Base-by-base conservation (phyloP, 108 stramenopile genomes). In the Fistulifera solaris region DNA sequence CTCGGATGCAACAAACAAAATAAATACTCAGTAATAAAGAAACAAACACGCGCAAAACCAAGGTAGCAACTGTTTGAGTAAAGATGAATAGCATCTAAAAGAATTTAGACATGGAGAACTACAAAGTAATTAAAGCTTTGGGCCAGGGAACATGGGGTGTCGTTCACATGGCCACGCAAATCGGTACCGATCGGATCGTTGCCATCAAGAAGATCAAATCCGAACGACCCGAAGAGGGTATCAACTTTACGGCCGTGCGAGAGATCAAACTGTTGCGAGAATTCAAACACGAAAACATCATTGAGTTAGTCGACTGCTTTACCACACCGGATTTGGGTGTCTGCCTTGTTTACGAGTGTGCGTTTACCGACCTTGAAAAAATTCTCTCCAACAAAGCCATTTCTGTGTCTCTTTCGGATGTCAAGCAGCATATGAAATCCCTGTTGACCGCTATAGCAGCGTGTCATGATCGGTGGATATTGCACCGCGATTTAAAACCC, bases 101-200 rank as follows among this genome's bases (percentile, higher is more conserved):
- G 31, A 35, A 35, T 35, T 35, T 6, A 3, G 8, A 35, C 4
- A 92, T 92, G 89, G 89, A 92, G 6, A 83, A 85, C 48, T 92
- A 87, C 69, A 80, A 79, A 58, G 76, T 85, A 7, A 75, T 83
- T 45, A 81, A 76, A 48, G 83, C 81, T 12, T 78, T 94, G 26
- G 90, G 94, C 19, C 77, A 85, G 48, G 94, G 94, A 51, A 92
- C 94, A 59, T 94, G 94, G 94, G 94, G 94, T 67, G 89, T 94
- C 23, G 94, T 94, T 21, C 83, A 81, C 63, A 64, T 31, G 71
- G 88, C 90, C 24, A 85, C 90, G 66, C 94, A 93, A 62, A 89
- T 82, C 52, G 61, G 60, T 10, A 90, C 89, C 0, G 88, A 84
- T 21, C 83, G 88, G 1, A 63, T 79, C 31, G 94, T 94, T 16